A percentile compares a stretch with the other conserved stretches of the same genome.
These are phyloP conservation scores for Combretum micranthum DNA, from an alignment of 345 rosid genomes.

Conservation along the genomic window DNA sequence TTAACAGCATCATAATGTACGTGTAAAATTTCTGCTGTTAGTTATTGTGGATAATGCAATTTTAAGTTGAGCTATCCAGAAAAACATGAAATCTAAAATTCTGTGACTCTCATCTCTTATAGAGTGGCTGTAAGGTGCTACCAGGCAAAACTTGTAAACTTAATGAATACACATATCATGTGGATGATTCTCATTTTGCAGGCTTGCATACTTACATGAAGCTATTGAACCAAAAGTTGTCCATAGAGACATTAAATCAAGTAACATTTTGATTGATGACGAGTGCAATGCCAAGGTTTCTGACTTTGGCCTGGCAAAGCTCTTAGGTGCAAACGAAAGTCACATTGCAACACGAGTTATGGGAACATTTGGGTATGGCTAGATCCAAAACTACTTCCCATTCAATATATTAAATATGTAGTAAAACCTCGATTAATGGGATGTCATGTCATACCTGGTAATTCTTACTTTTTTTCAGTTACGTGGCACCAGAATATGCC, in stretches of 20 bases:
- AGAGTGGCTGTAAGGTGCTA: neutral
- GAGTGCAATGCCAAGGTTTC: slow-evolving; percentile 86
- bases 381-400: slow-evolving; percentile 6
- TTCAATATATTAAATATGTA: neutral
- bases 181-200: slow-evolving; percentile 16
- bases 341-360: slow-evolving; percentile 93
- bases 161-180: slow-evolving; percentile 3
- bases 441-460: neutral
- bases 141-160: neutral
- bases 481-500: slow-evolving; percentile 96
- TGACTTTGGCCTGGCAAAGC: slow-evolving; percentile 97
- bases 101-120: too few relatives aligned
- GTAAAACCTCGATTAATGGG: slow-evolving; percentile 8
- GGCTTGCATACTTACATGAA: slow-evolving; percentile 97
- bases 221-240: slow-evolving; percentile 97
- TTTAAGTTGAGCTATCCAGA: too few relatives aligned
- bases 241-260: slow-evolving; percentile 93
- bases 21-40: neutral
- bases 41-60: too few relatives aligned
- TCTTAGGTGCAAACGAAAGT: slow-evolving; percentile 77
- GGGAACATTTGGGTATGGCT: slow-evolving; percentile 92
- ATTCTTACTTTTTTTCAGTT: slow-evolving; percentile 35
- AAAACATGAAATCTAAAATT: too few relatives aligned
- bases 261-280: slow-evolving; percentile 87
- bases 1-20: neutral